Evolutionary conservation across 2,329 filamentous ascomycete genomes (phyloP).

Genomic region (Penicillium janthinellum): DNA sequence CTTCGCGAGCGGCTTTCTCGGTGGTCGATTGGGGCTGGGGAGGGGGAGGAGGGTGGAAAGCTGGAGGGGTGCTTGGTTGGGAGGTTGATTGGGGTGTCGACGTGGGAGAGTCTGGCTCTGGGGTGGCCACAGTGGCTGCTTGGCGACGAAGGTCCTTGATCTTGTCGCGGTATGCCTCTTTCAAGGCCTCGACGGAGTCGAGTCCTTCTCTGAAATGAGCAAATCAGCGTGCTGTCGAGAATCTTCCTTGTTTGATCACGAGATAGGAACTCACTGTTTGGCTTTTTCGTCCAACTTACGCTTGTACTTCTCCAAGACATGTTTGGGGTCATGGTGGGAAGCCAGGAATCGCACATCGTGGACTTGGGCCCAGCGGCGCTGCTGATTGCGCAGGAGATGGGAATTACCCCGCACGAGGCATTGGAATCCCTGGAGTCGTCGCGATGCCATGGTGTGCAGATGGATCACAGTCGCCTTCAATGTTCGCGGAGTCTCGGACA

Average conservation of each 20-base stretch:
- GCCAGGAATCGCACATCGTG: constrained; percentile 89
- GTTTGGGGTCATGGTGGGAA: constrained; percentile 67
- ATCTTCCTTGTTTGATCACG: no score
- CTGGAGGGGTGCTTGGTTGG: constrained; percentile 40
- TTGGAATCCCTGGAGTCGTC: constrained; percentile 54
- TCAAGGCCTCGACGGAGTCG: constrained; percentile 61
- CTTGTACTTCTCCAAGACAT: constrained; percentile 80
- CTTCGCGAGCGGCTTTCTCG: constrained; percentile 39
- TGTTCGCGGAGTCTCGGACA: no score
- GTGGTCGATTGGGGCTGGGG: constrained; percentile 38
- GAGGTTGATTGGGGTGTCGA: constrained; percentile 23
- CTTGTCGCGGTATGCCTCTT: constrained; percentile 80
- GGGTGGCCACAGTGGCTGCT: constrained; percentile 59
- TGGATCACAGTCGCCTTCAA: neutral
- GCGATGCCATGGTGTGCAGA: constrained; percentile 50
- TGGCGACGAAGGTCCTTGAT: constrained; percentile 72
- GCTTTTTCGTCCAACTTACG: constrained; percentile 84
- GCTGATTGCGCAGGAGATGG: constrained; percentile 45
- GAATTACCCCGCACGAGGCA: constrained; percentile 42
- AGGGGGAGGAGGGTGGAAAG: constrained; percentile 41
- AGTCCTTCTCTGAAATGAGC: constrained; percentile 63
- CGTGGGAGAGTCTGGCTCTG: constrained; percentile 39
- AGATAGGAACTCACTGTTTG: constrained; percentile 53
- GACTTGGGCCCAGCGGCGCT: constrained; percentile 87
- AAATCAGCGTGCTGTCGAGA: neutral